Percentiles rank a stretch among this genome's conserved stretches.
These are phyloP conservation scores for Pseudevernia furfuracea DNA, from an alignment of 495 filamentous ascomycete genomes.

Conservation along the genomic window DNA sequence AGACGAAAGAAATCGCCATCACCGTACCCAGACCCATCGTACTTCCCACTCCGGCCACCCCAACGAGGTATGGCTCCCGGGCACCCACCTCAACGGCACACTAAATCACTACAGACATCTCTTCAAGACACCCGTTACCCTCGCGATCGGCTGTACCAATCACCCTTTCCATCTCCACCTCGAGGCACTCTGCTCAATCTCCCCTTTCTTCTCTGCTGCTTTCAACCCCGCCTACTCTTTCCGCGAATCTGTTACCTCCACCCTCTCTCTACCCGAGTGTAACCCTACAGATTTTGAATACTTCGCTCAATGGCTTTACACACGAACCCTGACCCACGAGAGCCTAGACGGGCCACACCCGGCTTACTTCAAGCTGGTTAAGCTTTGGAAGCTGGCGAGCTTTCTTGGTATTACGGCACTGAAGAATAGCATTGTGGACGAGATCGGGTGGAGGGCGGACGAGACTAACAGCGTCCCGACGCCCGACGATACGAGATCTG, in stretches of 20 bases:
- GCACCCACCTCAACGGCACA: slow-evolving; percentile 13
- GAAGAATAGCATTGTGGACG: slow-evolving; percentile 35
- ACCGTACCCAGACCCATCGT: slow-evolving; percentile 16
- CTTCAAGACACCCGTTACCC: slow-evolving; percentile 28
- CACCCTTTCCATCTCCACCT: slow-evolving; percentile 37
- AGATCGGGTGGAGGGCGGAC: slow-evolving; percentile 36
- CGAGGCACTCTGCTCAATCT: slow-evolving; percentile 35
- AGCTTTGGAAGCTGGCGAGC: slow-evolving; percentile 41
- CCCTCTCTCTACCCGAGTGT: slow-evolving; percentile 35
- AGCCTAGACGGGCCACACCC: slow-evolving; percentile 25
- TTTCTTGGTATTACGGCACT: slow-evolving; percentile 33
- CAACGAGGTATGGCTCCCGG: slow-evolving; percentile 15
- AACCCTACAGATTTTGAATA: slow-evolving; percentile 35
- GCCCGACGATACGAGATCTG: slow-evolving; percentile 37
- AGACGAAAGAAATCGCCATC: slow-evolving; percentile 9
- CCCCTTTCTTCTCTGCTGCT: slow-evolving; percentile 44
- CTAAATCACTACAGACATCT: slow-evolving; percentile 23
- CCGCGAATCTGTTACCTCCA: slow-evolving; percentile 35
- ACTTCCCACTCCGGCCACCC: slow-evolving; percentile 20
- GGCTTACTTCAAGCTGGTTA: slow-evolving; percentile 40
- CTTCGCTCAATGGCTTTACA: slow-evolving; percentile 43
- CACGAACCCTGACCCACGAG: slow-evolving; percentile 27
- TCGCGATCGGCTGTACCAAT: slow-evolving; percentile 31
- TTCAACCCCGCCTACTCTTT: slow-evolving; percentile 37
- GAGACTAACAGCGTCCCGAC: slow-evolving; percentile 39